These are phyloP conservation scores for Chaetomium sp. DNA, from an alignment of 2,329 filamentous ascomycete genomes.

Conservation along the genomic window DNA sequence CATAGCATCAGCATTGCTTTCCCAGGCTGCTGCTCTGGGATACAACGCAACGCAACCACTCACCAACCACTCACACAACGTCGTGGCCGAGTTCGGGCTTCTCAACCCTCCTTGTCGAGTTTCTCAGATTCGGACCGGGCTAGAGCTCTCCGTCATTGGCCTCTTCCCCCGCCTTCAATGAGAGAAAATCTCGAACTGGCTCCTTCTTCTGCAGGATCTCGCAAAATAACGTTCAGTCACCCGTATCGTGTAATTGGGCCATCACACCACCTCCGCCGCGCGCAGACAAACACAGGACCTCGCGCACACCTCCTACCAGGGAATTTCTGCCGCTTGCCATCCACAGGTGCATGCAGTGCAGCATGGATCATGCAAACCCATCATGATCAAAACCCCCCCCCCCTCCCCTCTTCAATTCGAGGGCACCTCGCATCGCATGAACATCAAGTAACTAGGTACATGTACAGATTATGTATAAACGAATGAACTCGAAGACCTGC, in stretches of 20 bases:
- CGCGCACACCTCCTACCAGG: too few relatives aligned
- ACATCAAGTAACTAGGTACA: too few relatives aligned
- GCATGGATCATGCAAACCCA: neutral
- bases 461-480: too few relatives aligned
- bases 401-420: too few relatives aligned
- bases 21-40: neutral
- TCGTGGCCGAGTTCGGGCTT: neutral
- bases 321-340: neutral
- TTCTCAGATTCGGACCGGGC: neutral
- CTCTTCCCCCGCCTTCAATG: neutral
- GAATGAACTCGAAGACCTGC: neutral
- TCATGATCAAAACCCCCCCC: neutral
- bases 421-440: neutral
- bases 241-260: neutral
- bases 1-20: slow-evolving; percentile 13
- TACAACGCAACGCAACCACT: neutral
- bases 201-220: slow-evolving; percentile 11
- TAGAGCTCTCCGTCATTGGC: neutral
- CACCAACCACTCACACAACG: slow-evolving; percentile 4
- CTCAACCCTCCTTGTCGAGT: neutral
- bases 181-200: neutral
- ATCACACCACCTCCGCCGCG: slow-evolving; percentile 8
- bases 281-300: neutral
- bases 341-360: neutral
- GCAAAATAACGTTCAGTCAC: slow-evolving; percentile 6